A percentile compares a stretch with the other conserved stretches of the same genome.
Conservation (phyloP, 2,329 filamentous ascomycete genomes). For the Trichophaea hybrida region DNA sequence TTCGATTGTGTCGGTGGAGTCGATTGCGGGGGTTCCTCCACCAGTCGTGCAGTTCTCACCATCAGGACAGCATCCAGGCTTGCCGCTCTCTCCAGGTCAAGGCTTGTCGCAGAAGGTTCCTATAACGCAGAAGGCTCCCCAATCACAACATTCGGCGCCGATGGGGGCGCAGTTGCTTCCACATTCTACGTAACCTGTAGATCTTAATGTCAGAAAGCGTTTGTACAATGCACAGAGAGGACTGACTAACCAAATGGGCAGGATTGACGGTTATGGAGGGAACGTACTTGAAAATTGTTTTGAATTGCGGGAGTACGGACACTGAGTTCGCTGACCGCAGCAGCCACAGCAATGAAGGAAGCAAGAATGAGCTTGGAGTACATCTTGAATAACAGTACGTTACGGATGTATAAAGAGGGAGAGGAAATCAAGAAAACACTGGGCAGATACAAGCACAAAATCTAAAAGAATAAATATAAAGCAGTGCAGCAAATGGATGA, state of each 20-base stretch:
- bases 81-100: neutral
- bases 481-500: no score
- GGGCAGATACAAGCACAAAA: no score
- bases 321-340: neutral
- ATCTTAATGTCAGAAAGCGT: neutral
- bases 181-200: neutral
- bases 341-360: neutral
- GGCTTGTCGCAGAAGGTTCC: neutral
- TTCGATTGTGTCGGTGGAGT: neutral
- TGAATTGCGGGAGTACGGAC: neutral
- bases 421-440: no score
- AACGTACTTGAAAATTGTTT: neutral
- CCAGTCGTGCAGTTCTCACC: neutral
- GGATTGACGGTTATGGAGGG: neutral
- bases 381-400: neutral
- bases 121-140: neutral
- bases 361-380: neutral
- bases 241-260: neutral
- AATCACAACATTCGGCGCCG: neutral
- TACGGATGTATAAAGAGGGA: no score
- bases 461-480: no score
- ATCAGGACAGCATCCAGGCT: neutral
- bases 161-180: neutral
- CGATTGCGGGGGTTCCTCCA: neutral
- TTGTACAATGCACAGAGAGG: neutral